Conservation (phyloP, 371 early-diverging fungal species). For the Apophysomyces elegans region DNA sequence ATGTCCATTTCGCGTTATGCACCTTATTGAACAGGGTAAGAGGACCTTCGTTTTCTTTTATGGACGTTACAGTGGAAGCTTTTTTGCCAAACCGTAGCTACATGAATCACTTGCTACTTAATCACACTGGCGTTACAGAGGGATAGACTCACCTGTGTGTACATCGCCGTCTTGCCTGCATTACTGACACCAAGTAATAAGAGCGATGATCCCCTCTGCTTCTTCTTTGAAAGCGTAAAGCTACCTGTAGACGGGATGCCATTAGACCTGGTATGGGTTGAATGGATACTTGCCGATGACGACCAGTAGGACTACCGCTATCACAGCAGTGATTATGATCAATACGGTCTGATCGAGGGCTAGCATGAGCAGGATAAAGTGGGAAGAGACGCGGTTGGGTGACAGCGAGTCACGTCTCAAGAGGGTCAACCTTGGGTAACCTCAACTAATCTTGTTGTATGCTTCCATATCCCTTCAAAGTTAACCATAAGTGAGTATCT, state of each 20-base stretch:
- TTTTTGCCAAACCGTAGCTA: constrained; percentile 60
- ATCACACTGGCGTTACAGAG: not conserved
- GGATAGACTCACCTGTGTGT: constrained; percentile 37
- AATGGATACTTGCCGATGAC: constrained; percentile 15
- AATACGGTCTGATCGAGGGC: not conserved
- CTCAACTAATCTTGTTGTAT: no score
- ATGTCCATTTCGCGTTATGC: not conserved
- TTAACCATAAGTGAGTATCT: no score
- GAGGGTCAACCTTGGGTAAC: no score
- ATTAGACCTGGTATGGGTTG: not conserved
- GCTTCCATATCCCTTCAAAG: no score
- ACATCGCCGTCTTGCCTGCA: constrained; percentile 70
- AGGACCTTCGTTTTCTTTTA: constrained; percentile 74
- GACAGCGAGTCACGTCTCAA: no score
- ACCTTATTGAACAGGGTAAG: constrained; percentile 50
- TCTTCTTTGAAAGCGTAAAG: constrained; percentile 31
- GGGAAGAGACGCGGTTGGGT: not conserved
- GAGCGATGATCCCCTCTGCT: constrained; percentile 43
- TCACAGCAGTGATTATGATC: not conserved
- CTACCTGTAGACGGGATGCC: constrained; percentile 12
- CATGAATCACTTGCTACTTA: not conserved
- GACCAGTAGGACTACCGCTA: constrained; percentile 14
- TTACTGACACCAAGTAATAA: constrained; percentile 62
- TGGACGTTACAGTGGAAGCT: constrained; percentile 67
- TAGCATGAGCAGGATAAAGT: constrained; percentile 1